Evolutionary conservation across 352 stramenopile genomes (phyloP), one percentile per base, ranked within the genome.

Genomic region (Pythium apleroticum): DNA sequence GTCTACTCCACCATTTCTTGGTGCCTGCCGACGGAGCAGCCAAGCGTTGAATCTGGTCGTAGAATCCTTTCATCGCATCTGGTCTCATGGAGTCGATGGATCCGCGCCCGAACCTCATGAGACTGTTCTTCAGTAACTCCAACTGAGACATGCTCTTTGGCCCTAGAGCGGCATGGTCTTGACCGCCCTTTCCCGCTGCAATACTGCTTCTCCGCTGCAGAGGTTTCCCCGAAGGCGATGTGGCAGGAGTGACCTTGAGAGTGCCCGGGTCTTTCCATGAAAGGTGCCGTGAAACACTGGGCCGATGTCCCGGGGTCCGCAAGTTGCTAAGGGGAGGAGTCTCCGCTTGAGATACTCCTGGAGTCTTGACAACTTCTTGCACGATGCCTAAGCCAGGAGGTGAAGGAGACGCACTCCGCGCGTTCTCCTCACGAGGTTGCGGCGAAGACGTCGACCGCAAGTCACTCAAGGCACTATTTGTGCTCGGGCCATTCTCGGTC

Each of bases 61-160:
- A 88, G 28, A 83, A 89, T 2, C 80, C 76, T 20, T 80, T 75
- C 30, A 89, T 87, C 19, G 66, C 74, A 43, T 88, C 80, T 1
- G 56, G 68, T 12, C 28, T 62, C 22, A 69, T 70, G 0, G 66
- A 52, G 14, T 73, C 52, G 15, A 68, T 69, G 2, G 75, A 63
- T 9, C 49, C 39, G 22, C 53, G 33, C 17, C 62, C 53, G 20
- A 69, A 50, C 6, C 25, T 39, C 19, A 58, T 20, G 1, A 63
- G 66, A n/a, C 50, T 63, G 45, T 62, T 63, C 20, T 65, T 66
- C 22, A 65, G 20, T 8, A 67, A 35, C n/a, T 52, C 53, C 22
- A 69, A 43, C 25, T 69, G 62, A 10, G 62, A 63, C 50, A 37
- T 25, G 55, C 54, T 69, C 27, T 59, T 60, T 14, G 35, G 3